Conservation (phyloP, 805 yeast species). For the Torulaspora quercuum region DNA sequence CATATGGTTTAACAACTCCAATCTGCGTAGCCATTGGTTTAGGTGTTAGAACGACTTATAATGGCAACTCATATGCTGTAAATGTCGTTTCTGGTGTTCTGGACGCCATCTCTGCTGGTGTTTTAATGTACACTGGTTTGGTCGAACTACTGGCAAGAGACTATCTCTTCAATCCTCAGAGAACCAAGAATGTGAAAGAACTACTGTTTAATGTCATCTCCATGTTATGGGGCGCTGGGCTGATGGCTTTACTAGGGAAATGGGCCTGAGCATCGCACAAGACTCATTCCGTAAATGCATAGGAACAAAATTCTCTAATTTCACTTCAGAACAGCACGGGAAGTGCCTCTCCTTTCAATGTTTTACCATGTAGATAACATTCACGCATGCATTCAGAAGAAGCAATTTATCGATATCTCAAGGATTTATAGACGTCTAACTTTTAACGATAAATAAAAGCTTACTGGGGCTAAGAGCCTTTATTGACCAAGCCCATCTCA, state of each 20-base stretch:
- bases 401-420: too few species aligned
- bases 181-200: slow-evolving; percentile 42
- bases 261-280: too few species aligned
- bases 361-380: too few species aligned
- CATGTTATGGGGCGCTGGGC: slow-evolving; percentile 55
- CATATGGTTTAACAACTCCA: slow-evolving; percentile 61
- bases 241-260: slow-evolving; percentile 71
- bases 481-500: too few species aligned
- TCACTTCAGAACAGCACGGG: too few species aligned
- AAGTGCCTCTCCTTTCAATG: too few species aligned
- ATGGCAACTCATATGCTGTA: slow-evolving; percentile 51
- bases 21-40: slow-evolving; percentile 66
- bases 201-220: slow-evolving; percentile 42
- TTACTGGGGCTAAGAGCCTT: too few species aligned
- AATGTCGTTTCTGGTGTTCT: slow-evolving; percentile 58
- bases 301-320: too few species aligned
- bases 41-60: slow-evolving; percentile 61
- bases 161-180: slow-evolving; percentile 47
- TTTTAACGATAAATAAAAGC: too few species aligned
- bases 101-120: slow-evolving; percentile 69
- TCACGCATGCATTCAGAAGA: too few species aligned
- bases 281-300: too few species aligned
- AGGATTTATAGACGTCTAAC: too few species aligned
- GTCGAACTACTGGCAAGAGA: slow-evolving; percentile 75
- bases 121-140: slow-evolving; percentile 64